Percentiles rank a stretch among this genome's conserved stretches.
phyloP scores from a whole-genome alignment of 108 stramenopile species.

The Nitzschia palea region DNA sequence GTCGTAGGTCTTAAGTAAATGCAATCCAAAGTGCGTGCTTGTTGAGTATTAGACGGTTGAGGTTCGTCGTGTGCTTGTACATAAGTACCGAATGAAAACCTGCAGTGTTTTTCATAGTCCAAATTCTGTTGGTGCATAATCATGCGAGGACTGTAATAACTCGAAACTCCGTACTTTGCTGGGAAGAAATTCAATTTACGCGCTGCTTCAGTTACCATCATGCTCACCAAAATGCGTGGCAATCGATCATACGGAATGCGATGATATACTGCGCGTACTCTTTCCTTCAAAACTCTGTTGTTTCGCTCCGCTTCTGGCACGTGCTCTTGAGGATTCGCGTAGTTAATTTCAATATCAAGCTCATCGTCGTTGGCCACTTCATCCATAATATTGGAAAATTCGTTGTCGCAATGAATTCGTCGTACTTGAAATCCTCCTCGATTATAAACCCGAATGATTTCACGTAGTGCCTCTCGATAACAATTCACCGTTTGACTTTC shows the following conservation, averaged over 20 bases:
- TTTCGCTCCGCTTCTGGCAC: conserved; percentile 37
- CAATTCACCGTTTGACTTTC: background rate
- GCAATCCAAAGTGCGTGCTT: conserved; percentile 29
- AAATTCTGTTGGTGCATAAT: conserved; percentile 22
- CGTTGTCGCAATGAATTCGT: conserved; percentile 10
- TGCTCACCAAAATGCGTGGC: conserved; percentile 21
- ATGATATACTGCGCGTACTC: conserved; percentile 21
- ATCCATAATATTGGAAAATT: conserved; percentile 16
- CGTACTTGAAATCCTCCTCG: conserved; percentile 17
- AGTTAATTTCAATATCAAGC: background rate
- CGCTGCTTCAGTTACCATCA: conserved; percentile 15
- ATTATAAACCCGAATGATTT: conserved; percentile 14
- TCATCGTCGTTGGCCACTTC: background rate
- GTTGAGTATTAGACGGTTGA: conserved; percentile 32
- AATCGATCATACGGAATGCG: conserved; percentile 33
- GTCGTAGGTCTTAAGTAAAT: conserved; percentile 27
- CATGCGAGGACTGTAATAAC: conserved; percentile 24
- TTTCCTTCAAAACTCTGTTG: conserved; percentile 45
- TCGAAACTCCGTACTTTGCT: conserved; percentile 30
- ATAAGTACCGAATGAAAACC: conserved; percentile 37
- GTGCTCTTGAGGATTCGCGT: conserved; percentile 22
- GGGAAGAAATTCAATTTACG: conserved; percentile 41
- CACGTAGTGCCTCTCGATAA: background rate
- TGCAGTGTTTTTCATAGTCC: conserved; percentile 29
- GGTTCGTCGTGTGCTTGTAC: conserved; percentile 39